Base-by-base conservation (phyloP, 495 filamentous ascomycete species). In the Patellaria atrata region DNA sequence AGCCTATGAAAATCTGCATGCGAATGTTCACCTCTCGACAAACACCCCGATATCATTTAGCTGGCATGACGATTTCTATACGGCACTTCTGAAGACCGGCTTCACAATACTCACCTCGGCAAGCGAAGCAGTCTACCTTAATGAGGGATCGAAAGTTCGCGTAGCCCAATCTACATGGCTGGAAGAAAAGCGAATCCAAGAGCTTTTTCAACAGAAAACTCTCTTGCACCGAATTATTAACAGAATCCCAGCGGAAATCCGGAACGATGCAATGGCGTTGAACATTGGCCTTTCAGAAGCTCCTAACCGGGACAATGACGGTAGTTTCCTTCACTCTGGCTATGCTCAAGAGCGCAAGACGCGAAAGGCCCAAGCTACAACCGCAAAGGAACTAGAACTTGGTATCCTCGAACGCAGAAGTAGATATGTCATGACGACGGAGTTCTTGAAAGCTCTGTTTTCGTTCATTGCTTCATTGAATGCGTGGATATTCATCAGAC, bases 31-130 rank as follows among this genome's bases (percentile, higher is more conserved):
- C 13, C 64, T 96, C 7, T 75, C 78, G 2, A 75, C 73, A 18
- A 38, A 43, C 14, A 51, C 53, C 0, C 49, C 51, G 0, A 70
- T 93, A 24, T 71, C 73, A 5, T 66, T 97, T 27, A 78, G 74
- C 12, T 72, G 76, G 66, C 70, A 78, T 30, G 87, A 94, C 58
- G 91, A 97, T 47, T 94, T 96, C 55, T 97, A 94, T 52, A 92
- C 82, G 0, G 76, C 83, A 0, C 64, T 96, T 5, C 68, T 96
- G 11, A 77, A 82, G 30, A 66, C 80, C 21, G 89, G 89, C 0
- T 96, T 93, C 45, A 70, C 71, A 12, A 75, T 82, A 22, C 68
- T 96, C 30, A 93, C 83, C 1, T 83, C 87, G 44, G 89, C 91
- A 0, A 91, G 81, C 41, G 84, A 96, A 53, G 87, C 89, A 0